Percentiles rank a stretch among this genome's conserved stretches.
phyloP scores from a whole-genome alignment of 768 basidiomycete species.

The Russula brevipes region DNA sequence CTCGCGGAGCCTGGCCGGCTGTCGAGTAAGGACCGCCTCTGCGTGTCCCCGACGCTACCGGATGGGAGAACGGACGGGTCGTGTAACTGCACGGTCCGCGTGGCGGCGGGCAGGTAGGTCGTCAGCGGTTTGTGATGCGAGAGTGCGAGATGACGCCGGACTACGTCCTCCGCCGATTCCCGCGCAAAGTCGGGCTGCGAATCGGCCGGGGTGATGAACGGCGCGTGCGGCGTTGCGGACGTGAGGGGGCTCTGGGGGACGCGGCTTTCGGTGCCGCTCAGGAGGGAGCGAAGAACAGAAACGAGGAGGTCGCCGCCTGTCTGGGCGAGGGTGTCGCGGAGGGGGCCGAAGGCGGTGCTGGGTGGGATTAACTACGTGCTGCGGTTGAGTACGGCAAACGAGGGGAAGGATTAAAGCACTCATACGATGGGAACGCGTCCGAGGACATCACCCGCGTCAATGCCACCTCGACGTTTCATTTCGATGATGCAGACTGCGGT shows the following conservation, averaged over 20 bases:
- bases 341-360: conserved; percentile 45
- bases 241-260: conserved; percentile 1
- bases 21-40: conserved; percentile 16
- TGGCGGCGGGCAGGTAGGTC: conserved; percentile 26
- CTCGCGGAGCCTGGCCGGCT: conserved; percentile 39
- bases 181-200: conserved; percentile 51
- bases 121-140: conserved; percentile 50
- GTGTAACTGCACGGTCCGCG: conserved; percentile 32
- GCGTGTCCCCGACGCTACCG: not conserved
- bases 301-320: conserved; percentile 70
- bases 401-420: not conserved
- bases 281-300: conserved; percentile 59
- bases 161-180: conserved; percentile 53
- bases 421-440: conserved; percentile 48
- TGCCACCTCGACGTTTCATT: conserved; percentile 55
- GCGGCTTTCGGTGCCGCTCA: conserved; percentile 45
- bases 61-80: conserved; percentile 3
- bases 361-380: conserved; percentile 46
- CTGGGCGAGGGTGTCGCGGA: conserved; percentile 56
- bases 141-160: conserved; percentile 55
- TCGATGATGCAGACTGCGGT: conserved; percentile 81
- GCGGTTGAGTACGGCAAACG: not conserved
- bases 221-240: conserved; percentile 44
- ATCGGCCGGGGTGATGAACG: conserved; percentile 50
- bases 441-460: conserved; percentile 77